Evolutionary conservation across 768 basidiomycete species (phyloP), one percentile per base, ranked within the genome.

Genomic region (Boletus rex-veris): DNA sequence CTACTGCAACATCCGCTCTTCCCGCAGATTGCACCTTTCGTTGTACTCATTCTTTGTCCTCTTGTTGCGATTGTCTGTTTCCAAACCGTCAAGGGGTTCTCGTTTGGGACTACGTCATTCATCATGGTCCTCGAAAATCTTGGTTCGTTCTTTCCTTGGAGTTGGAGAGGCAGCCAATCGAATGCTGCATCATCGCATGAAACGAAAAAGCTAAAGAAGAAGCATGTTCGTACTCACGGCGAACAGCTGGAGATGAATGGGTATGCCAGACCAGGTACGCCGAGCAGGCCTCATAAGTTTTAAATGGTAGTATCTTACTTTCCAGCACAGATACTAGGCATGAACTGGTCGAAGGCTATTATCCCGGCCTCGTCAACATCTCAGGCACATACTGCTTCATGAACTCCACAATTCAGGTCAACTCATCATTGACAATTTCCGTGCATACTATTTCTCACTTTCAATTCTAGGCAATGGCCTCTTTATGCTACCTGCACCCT

Each of bases 351-450:
- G 65, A 78, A 15, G 76, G 78, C 19, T 79, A 84, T 62, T 97
- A 91, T 70, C 89, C 94, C 2, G 95, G 95, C 0, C 85, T 98
- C 46, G 89, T 97, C 65, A 98, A 98, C 64, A 87, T 95, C 36
- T 95, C 93, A 9, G 95, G 95, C 11, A 96, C 93, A 48, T 90
- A 96, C 59, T 98, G 96, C 67, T 98, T 97, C 76, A 90, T 98
- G 85, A 96, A 98, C 68, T 94, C 96, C 12, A 93, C 93, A 3
- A 75, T 98, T 10, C 96, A 98, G 81, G 91, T 82, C 63, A 66
- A 67, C 64, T 59, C 47, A 30, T 15, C 15, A 28, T 45, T 48
- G 45, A 45, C 11, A 0, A 18, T 47, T 0, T 28, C 36, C 28
- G 26, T 41, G 16, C 53, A 49, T 47, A 30, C 44, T 43, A 47